Percentiles rank a stretch among this genome's conserved stretches.
These are phyloP conservation scores for Capsicum rhomboideum DNA, from an alignment of 257 asterid genomes.

Conservation along the genomic window DNA sequence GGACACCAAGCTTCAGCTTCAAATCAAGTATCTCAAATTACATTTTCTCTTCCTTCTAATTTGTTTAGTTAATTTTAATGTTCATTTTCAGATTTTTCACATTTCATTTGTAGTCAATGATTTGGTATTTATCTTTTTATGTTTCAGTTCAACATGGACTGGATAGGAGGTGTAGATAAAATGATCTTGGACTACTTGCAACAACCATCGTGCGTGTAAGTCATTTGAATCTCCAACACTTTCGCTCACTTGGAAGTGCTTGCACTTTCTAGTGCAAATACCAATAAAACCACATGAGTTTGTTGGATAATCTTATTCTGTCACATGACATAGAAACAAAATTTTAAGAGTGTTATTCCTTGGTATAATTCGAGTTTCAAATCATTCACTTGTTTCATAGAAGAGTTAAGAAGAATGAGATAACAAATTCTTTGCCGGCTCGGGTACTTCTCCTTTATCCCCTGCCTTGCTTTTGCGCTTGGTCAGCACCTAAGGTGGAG, in stretches of 20 bases:
- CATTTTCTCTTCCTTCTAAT: not conserved
- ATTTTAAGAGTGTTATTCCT: not conserved
- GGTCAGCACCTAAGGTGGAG: not conserved
- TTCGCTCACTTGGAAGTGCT: not conserved
- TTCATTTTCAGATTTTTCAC: not conserved
- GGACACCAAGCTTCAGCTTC: conserved; percentile 44
- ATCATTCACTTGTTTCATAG: not conserved
- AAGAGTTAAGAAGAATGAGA: not conserved
- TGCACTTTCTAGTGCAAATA: not conserved
- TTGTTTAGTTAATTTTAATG: not conserved
- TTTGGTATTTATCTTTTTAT: conserved; percentile 1
- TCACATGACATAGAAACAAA: not conserved
- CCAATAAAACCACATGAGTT: not conserved
- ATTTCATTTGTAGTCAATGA: not conserved
- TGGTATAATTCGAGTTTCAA: not conserved
- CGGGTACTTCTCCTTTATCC: not conserved
- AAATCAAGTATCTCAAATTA: conserved; percentile 17
- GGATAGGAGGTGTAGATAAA: conserved; percentile 35
- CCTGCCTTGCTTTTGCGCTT: not conserved
- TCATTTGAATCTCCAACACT: conserved; percentile 8
- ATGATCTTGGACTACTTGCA: conserved; percentile 47
- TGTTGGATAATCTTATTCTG: not conserved
- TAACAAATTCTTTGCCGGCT: not conserved
- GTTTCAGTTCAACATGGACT: conserved; percentile 39
- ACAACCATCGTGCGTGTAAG: conserved; percentile 65